Conservation (phyloP, 2,329 filamentous ascomycete genomes). For the Aspergillus niger region DNA sequence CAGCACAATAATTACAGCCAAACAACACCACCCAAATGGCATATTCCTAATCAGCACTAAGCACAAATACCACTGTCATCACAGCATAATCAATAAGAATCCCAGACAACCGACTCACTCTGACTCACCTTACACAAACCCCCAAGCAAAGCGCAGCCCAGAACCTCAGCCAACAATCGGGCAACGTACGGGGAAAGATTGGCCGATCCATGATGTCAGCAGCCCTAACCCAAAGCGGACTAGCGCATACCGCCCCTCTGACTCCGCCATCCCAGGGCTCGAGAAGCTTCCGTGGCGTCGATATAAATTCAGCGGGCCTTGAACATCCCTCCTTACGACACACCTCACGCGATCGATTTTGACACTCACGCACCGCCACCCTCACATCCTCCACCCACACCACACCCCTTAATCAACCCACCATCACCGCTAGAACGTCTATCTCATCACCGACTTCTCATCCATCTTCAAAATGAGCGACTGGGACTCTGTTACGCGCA, state of each 20-base stretch:
- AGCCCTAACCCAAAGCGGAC: slow-evolving; percentile 21
- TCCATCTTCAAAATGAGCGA: slow-evolving; percentile 62
- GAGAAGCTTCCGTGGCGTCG: slow-evolving; percentile 44
- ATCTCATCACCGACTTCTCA: slow-evolving; percentile 1
- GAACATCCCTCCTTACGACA: slow-evolving; percentile 25
- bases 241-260: slow-evolving; percentile 30
- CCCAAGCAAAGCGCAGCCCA: background rate
- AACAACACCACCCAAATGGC: too few relatives aligned
- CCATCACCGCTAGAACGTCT: background rate
- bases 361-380: slow-evolving; percentile 14
- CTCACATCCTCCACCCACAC: slow-evolving; percentile 11
- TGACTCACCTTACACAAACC: background rate
- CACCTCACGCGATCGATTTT: slow-evolving; percentile 34
- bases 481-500: slow-evolving; percentile 89
- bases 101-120: background rate
- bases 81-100: too few relatives aligned
- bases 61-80: too few relatives aligned
- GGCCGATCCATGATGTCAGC: slow-evolving; percentile 21
- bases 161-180: background rate
- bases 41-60: too few relatives aligned
- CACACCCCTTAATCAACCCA: background rate
- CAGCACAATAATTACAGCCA: too few relatives aligned
- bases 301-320: slow-evolving; percentile 37
- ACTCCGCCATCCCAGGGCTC: slow-evolving; percentile 32
- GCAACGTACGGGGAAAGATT: background rate